Percentiles rank a stretch among this genome's conserved stretches.
These are phyloP conservation scores for Candida rishiriensis DNA, from an alignment of 805 yeast species.

Conservation along the genomic window DNA sequence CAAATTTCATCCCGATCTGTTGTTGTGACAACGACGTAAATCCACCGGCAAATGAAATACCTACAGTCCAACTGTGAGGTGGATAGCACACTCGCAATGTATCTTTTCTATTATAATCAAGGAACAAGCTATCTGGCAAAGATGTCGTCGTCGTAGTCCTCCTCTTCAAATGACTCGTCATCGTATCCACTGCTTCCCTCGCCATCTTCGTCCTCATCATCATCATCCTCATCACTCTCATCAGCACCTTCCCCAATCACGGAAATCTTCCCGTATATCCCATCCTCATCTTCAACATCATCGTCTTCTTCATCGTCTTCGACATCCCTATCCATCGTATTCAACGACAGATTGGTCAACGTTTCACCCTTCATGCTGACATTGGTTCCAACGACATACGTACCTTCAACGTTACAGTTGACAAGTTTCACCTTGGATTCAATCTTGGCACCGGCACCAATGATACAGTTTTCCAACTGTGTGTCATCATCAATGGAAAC, in stretches of 20 bases:
- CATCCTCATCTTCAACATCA: conserved; percentile 33
- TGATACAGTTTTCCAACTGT: conserved; percentile 77
- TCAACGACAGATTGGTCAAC: conserved; percentile 32
- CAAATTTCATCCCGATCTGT: too few species aligned
- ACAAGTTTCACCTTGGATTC: conserved; percentile 61
- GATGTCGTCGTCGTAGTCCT: conserved; percentile 40
- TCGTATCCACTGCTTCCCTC: conserved; percentile 44
- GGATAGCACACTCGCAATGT: too few species aligned
- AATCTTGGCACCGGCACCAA: conserved; percentile 67
- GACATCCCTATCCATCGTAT: conserved; percentile 23
- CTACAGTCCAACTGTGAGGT: too few species aligned
- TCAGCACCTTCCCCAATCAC: conserved; percentile 18
- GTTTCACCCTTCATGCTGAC: conserved; percentile 38
- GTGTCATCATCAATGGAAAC: conserved; percentile 76
- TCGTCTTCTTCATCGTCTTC: conserved; percentile 39
- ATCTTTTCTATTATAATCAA: too few species aligned
- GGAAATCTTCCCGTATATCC: too few species aligned
- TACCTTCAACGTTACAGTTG: conserved; percentile 83
- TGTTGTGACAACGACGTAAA: too few species aligned
- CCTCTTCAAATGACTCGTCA: conserved; percentile 59
- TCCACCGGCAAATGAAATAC: too few species aligned
- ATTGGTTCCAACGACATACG: conserved; percentile 60
- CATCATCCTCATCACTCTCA: conserved; percentile 34
- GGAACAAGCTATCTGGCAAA: conserved; percentile 17
- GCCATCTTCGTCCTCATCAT: conserved; percentile 44